These are phyloP conservation scores for Rhododendron vialii DNA, from an alignment of 148 eudicot genomes.

Conservation along the genomic window DNA sequence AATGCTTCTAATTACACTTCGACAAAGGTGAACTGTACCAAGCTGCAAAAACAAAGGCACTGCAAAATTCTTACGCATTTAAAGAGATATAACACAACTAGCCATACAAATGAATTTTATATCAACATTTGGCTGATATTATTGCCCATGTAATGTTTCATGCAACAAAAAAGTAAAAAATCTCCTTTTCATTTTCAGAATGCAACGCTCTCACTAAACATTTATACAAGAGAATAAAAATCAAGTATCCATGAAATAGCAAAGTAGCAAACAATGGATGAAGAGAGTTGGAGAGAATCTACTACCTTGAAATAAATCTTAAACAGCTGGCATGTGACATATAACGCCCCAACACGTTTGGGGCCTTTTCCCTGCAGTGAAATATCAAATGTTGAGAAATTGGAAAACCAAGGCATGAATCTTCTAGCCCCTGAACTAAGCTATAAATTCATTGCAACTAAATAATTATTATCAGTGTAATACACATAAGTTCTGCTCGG, in stretches of 20 bases:
- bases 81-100: not conserved
- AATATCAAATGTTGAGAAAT: constrained; percentile 5
- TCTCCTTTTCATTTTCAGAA: not conserved
- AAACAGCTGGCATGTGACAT: constrained; percentile 94
- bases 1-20: constrained; percentile 97
- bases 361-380: constrained; percentile 82
- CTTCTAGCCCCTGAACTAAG: not conserved
- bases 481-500: not conserved
- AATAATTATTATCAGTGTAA: not conserved
- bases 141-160: constrained; percentile 2
- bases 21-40: constrained; percentile 93
- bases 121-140: not conserved
- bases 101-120: not conserved
- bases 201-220: not conserved
- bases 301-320: constrained; percentile 89
- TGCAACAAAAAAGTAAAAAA: not conserved
- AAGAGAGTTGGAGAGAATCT: not conserved
- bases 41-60: constrained; percentile 40
- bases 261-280: not conserved
- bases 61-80: not conserved
- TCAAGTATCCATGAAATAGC: not conserved
- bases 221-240: not conserved
- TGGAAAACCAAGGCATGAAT: constrained; percentile 1
- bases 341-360: constrained; percentile 93
- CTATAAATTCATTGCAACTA: not conserved